Evolutionary conservation across 1,284 basidiomycete genomes (phyloP).

Genomic region (Fomitiporia mediterranea): DNA sequence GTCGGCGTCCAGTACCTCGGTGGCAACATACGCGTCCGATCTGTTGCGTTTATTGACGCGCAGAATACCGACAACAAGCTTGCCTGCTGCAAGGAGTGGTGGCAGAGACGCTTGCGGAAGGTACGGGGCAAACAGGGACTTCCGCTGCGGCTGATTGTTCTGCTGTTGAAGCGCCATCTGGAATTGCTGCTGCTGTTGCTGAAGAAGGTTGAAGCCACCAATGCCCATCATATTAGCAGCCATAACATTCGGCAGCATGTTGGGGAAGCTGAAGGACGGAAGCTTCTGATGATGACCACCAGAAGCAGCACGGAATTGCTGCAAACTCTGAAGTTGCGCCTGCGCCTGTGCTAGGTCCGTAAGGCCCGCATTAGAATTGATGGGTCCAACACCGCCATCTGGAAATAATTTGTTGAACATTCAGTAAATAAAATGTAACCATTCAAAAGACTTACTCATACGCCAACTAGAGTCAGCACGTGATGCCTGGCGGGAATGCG

Average conservation of each 20-base stretch:
- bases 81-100: slow-evolving; percentile 95
- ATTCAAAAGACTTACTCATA: slow-evolving; percentile 55
- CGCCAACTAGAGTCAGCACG: slow-evolving; percentile 84
- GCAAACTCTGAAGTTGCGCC: slow-evolving; percentile 92
- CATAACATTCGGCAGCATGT: slow-evolving; percentile 94
- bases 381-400: slow-evolving; percentile 72
- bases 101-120: slow-evolving; percentile 97
- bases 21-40: slow-evolving; percentile 99
- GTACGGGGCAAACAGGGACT: slow-evolving; percentile 98
- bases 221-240: slow-evolving; percentile 93
- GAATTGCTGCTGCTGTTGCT: slow-evolving; percentile 74
- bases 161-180: slow-evolving; percentile 89
- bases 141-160: slow-evolving; percentile 88
- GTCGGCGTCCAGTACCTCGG: slow-evolving; percentile 96
- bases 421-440: slow-evolving; percentile 15
- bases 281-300: slow-evolving; percentile 96
- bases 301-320: slow-evolving; percentile 94
- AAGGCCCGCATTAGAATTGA: slow-evolving; percentile 57
- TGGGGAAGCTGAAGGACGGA: slow-evolving; percentile 95
- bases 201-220: slow-evolving; percentile 72
- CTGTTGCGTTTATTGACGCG: slow-evolving; percentile 99
- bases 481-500: slow-evolving; percentile 74
- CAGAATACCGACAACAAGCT: slow-evolving; percentile 95
- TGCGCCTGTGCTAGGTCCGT: slow-evolving; percentile 92
- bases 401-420: slow-evolving; percentile 21